Base-by-base conservation (phyloP, 495 filamentous ascomycete genomes). In the Hypoxylon trugodes region DNA sequence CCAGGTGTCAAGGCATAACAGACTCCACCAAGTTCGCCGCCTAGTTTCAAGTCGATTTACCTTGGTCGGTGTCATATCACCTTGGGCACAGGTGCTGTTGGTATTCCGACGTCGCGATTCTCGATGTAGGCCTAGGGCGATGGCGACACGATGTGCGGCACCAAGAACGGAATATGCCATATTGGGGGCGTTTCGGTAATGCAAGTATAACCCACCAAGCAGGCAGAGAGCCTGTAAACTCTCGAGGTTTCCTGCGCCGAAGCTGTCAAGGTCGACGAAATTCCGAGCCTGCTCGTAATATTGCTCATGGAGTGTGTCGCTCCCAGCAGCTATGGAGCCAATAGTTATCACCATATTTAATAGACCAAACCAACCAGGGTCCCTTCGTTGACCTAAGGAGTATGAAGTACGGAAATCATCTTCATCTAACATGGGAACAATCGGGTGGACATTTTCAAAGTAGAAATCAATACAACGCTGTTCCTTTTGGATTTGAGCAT, bases 121-220 rank as follows among this genome's bases (percentile, higher is more conserved):
- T 25, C 68, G 59, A 38, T 70, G 68, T 7, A 70, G 22, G 1
- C 68, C 68, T 26, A 70, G 41, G 13, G 68, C 71, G 32, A 71
- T 68, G 6, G 68, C 68, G 16, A 70, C 57, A 1, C 68, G 64
- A 13, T 68, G 65, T 13, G 68, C 65, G 19, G 56, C 64, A 9
- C 68, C 68, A 4, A 75, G 55, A 1, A 73, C 35, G 16, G 71
- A 60, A 28, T 70, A 75, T 3, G 68, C 68, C 65, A 68, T 70
- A 25, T 70, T 70, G 12, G 68, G 64, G 15, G 64, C 64, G 37
- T 70, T 68, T 15, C 68, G 59, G 24, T 70, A 70, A 19, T 70
- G 68, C 8, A 70, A 18, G 26, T 68, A 70, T 22, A 68, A 25
- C 2, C 68, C 65, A 12, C 68, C 68, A 10, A 70, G 55, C 12